A percentile compares a stretch with the other conserved stretches of the same genome.
Conservation (phyloP, 2,329 filamentous ascomycete genomes). For the Alternaria rosae region DNA sequence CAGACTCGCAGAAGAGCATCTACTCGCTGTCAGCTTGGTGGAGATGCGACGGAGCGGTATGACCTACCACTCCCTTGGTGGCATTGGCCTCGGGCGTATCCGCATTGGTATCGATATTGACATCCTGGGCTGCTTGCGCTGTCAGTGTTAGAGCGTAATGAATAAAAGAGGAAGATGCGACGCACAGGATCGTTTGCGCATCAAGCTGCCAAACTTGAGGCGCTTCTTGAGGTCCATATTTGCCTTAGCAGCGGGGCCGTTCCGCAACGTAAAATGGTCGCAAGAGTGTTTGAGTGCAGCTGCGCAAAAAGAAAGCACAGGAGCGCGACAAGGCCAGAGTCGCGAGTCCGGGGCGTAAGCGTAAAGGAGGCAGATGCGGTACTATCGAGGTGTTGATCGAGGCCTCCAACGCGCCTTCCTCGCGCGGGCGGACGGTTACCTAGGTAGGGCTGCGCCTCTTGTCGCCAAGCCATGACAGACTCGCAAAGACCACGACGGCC, state of each 20-base stretch:
- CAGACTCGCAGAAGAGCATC: slow-evolving; percentile 84
- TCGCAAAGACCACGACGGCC: slow-evolving; percentile 5
- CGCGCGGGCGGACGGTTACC: slow-evolving; percentile 7
- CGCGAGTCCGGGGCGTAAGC: background rate
- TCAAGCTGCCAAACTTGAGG: slow-evolving; percentile 46
- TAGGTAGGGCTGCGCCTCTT: slow-evolving; percentile 27
- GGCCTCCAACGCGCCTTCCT: slow-evolving; percentile 7
- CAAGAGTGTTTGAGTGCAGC: background rate
- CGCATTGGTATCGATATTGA: slow-evolving; percentile 42
- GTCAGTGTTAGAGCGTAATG: slow-evolving; percentile 20
- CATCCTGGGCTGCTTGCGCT: slow-evolving; percentile 35
- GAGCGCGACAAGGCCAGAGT: background rate
- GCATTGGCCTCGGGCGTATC: slow-evolving; percentile 74
- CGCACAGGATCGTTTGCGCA: slow-evolving; percentile 43
- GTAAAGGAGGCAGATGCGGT: background rate
- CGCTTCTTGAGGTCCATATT: slow-evolving; percentile 52
- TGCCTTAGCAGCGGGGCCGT: slow-evolving; percentile 10
- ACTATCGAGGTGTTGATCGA: slow-evolving; percentile 1
- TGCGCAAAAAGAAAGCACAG: background rate
- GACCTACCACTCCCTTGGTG: slow-evolving; percentile 68
- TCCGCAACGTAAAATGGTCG: background rate
- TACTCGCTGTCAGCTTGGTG: slow-evolving; percentile 47
- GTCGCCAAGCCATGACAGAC: slow-evolving; percentile 27
- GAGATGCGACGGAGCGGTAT: slow-evolving; percentile 35
- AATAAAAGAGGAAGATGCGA: slow-evolving; percentile 1